Conservation (phyloP, 2,329 filamentous ascomycete species). For the Thielaviopsis punctulata region DNA sequence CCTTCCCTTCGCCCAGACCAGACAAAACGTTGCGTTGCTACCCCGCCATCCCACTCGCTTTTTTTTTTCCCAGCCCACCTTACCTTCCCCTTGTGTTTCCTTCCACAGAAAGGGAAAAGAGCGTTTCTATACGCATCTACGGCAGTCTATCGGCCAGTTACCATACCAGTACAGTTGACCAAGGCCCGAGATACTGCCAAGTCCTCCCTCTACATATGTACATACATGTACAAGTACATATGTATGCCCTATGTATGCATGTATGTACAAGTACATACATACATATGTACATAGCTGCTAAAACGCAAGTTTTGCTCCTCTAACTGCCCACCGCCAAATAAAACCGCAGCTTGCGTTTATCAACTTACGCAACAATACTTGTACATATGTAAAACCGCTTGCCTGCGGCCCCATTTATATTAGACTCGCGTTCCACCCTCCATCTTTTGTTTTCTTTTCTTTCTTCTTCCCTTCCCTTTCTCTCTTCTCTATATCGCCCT, state of each 20-base stretch:
- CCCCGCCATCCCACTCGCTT: constrained; percentile 19
- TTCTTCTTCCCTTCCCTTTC: constrained; percentile 4
- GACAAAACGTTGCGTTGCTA: constrained; percentile 1
- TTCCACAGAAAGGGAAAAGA: constrained; percentile 5
- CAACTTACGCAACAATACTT: neutral
- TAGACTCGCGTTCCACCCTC: neutral
- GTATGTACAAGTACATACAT: too few relatives aligned
- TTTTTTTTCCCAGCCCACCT: constrained; percentile 12
- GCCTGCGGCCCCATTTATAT: neutral
- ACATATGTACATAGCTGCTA: too few relatives aligned
- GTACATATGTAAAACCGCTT: neutral
- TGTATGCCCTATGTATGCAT: too few relatives aligned
- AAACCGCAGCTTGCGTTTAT: neutral
- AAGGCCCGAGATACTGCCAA: neutral
- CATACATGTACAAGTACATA: too few relatives aligned
- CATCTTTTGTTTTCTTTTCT: constrained; percentile 2
- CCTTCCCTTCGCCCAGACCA: constrained; percentile 2
- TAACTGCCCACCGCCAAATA: neutral
- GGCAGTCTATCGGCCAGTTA: neutral
- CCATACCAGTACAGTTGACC: too few relatives aligned
- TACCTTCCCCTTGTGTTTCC: constrained; percentile 12
- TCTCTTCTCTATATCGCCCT: constrained; percentile 6
- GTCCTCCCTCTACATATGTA: too few relatives aligned
- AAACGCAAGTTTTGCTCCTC: neutral
- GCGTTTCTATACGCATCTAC: neutral